These are phyloP conservation scores for Fraxinus xanthoxyloides DNA, from an alignment of 305 asterid genomes.

Conservation along the genomic window DNA sequence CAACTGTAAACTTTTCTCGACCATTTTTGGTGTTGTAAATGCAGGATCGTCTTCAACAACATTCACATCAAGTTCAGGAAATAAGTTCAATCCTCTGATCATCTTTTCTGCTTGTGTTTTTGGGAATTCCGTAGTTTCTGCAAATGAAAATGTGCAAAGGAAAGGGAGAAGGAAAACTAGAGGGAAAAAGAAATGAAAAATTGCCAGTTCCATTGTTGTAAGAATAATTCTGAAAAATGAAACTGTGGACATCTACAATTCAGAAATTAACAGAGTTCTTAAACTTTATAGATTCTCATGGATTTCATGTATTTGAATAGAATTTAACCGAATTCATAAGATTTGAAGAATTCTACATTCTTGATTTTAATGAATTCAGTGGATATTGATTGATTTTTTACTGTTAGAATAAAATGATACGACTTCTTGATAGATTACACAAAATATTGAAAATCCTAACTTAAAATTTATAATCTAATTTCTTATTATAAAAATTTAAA, in stretches of 20 bases:
- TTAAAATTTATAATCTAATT: too few relatives aligned
- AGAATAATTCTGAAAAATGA: slow-evolving; percentile 13
- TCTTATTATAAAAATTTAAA: too few relatives aligned
- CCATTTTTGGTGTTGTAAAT: slow-evolving; percentile 32
- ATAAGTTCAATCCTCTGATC: slow-evolving; percentile 58
- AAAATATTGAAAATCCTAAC: neutral
- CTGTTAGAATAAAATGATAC: neutral
- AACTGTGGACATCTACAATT: neutral
- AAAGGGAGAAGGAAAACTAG: slow-evolving; percentile 26
- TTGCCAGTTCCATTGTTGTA: slow-evolving; percentile 29
- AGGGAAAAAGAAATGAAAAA: neutral
- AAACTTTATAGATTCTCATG: neutral
- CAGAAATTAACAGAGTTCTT: neutral
- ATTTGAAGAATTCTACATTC: neutral
- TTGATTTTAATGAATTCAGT: neutral
- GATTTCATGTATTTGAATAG: neutral
- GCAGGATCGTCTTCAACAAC: slow-evolving; percentile 7
- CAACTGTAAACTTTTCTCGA: slow-evolving; percentile 51
- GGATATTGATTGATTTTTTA: too few relatives aligned
- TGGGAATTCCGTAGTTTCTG: slow-evolving; percentile 24
- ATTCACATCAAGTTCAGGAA: slow-evolving; percentile 56
- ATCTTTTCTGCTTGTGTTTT: slow-evolving; percentile 44
- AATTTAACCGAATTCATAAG: neutral
- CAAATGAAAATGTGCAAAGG: slow-evolving; percentile 29
- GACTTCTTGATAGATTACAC: neutral